phyloP scores from a whole-genome alignment of 768 basidiomycete genomes.

The Russula brevipes region DNA sequence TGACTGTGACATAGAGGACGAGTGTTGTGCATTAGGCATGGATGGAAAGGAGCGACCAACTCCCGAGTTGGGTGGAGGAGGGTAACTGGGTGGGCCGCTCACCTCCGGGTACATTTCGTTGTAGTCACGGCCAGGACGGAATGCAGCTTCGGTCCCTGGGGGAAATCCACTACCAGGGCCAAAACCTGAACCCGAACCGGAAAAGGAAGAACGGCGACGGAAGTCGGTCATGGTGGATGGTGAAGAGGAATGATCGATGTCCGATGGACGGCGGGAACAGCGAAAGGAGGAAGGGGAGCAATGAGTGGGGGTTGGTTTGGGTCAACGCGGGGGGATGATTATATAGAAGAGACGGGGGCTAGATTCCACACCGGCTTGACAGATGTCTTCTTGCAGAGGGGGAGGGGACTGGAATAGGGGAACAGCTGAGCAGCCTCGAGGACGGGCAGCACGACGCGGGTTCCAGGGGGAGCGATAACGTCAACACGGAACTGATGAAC shows the following conservation, averaged over 20 bases:
- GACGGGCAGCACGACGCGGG: constrained; percentile 5
- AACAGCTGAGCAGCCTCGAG: constrained; percentile 22
- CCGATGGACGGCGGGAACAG: not conserved
- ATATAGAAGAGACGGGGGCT: constrained; percentile 13
- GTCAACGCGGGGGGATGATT: constrained; percentile 9
- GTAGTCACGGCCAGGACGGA: constrained; percentile 5
- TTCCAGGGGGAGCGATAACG: constrained; percentile 16
- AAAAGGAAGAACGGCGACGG: constrained; percentile 17
- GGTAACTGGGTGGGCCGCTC: constrained; percentile 15
- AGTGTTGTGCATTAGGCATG: not conserved
- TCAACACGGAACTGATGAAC: constrained; percentile 16
- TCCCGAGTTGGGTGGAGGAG: constrained; percentile 5
- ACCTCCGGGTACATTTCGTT: constrained; percentile 21
- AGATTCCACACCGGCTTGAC: constrained; percentile 5
- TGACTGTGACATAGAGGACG: not conserved
- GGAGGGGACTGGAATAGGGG: constrained; percentile 18
- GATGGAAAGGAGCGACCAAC: not conserved
- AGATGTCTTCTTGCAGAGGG: constrained; percentile 6
- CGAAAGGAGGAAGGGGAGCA: not conserved
- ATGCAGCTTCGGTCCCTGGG: constrained; percentile 11
- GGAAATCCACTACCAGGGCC: not conserved
- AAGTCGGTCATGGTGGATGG: constrained; percentile 12
- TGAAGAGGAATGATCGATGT: constrained; percentile 3
- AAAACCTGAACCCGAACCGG: not conserved
- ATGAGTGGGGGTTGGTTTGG: not conserved